Conservation (phyloP, 2,329 filamentous ascomycete genomes). For the Remersonia thermophila region DNA sequence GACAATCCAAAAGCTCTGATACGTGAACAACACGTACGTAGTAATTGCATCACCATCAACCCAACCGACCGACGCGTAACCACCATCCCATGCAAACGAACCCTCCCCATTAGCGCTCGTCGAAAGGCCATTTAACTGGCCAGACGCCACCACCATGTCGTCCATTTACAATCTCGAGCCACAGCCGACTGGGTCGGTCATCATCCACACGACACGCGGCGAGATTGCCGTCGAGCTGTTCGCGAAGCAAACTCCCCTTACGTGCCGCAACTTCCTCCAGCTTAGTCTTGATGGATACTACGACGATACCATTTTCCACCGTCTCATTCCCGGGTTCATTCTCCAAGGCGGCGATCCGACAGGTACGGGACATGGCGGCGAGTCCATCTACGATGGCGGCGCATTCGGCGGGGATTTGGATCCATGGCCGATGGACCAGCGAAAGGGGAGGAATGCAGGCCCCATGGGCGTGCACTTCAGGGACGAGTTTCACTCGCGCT, state of each 20-base stretch:
- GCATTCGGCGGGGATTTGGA: constrained; percentile 62
- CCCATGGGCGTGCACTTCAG: constrained; percentile 48
- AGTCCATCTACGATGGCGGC: constrained; percentile 82
- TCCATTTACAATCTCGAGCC: constrained; percentile 89
- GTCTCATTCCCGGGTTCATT: constrained; percentile 82
- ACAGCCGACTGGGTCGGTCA: constrained; percentile 81
- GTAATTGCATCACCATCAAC: too few species aligned
- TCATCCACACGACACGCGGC: constrained; percentile 80
- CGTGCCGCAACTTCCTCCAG: constrained; percentile 91
- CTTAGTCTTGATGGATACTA: constrained; percentile 94
- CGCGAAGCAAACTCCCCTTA: constrained; percentile 83
- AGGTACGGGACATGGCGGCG: constrained; percentile 80
- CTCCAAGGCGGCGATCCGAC: constrained; percentile 92
- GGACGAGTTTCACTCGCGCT: constrained; percentile 82
- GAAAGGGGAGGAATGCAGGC: constrained; percentile 49
- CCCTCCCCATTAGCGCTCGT: not conserved
- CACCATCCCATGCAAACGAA: not conserved
- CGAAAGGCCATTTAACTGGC: not conserved
- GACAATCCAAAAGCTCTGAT: too few species aligned
- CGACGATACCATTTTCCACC: constrained; percentile 85
- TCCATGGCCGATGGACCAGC: constrained; percentile 55
- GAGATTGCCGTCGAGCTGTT: constrained; percentile 88
- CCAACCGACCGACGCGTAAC: not conserved
- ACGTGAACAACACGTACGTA: too few species aligned
- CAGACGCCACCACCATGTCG: constrained; percentile 48